Base-by-base conservation (phyloP, 192 early-diverging fungal genomes). In the Lobosporangium transversale region DNA sequence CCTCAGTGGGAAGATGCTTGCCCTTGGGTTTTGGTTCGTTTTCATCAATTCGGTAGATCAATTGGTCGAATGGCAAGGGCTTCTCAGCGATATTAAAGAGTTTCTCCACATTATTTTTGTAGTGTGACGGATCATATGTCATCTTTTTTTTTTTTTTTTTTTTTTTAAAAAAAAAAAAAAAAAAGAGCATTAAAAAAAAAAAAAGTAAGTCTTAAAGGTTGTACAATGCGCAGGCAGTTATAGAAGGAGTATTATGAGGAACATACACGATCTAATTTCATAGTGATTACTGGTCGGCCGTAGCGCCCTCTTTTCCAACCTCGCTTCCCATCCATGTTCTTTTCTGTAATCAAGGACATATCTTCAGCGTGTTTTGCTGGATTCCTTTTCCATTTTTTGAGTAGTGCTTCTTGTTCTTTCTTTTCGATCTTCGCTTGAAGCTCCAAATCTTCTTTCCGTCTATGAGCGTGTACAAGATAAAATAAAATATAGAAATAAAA, bases 241-340 rank as follows among this genome's bases (percentile, higher is more conserved):
- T n/a, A n/a, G 6, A 7, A n/a, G 45, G 11, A 37, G 3, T 11
- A 35, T 1, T 14, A 27, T 58, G 23, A 30, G n/a, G 40, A 58
- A 30, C 54, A 26, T 71, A 74, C 69, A 63, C 75, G 87, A 26
- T 81, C 69, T 24, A 91, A 47, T n/a, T 84, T 82, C 82, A 92
- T 85, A 37, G 90, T 86, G 9, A 91, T 81, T 44, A 93, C 89
- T 10, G 89, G 90, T 23, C 91, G 86, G 58, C 88, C 89, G 80
- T 90, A 93, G 33, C 88, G 66, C 18, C 87, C 86, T 59, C 84
- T 79, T 53, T 85, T 85, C 92, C 94, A 95, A 4, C 89, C 89
- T 20, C 75, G 57, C 27, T 87, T 84, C 33, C 81, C 83, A 23
- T 85, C 83, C 50, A 90, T 73, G 68, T 89, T 92, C 50, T 87